Evolutionary conservation across 2,329 filamentous ascomycete species (phyloP), one percentile per base, ranked within the genome.

Genomic region (Colletotrichum caudatum): DNA sequence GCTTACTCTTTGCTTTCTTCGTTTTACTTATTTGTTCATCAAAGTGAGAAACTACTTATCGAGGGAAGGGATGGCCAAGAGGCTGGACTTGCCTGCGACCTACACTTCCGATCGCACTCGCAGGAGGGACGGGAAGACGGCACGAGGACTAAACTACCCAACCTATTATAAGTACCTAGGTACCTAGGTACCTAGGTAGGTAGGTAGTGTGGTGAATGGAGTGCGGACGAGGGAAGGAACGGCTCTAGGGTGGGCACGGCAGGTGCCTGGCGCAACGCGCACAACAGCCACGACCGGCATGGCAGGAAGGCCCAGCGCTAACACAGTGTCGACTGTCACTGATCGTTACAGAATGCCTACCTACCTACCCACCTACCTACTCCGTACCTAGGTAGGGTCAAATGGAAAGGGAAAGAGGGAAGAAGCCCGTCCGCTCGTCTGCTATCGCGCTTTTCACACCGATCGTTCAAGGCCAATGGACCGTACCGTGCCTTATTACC

Each of bases 101-200:
- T 29, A 51, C 23, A 18, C 14, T 35, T 6, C 8, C 29, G 20
- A 9, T 20, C 26, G 18, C 50, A 54, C 8, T 20, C 29, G 60
- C 16, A 66, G 50, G 69, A 71, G 65, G 69, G 69, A 63, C 69
- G 69, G 69, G 69, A 71, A 53, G 58, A 44, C 44, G 64, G 68
- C 67, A 61, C 51, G 51, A 57, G 63, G 51, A 50, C 48, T 37
- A 35, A n/a, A n/a, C 44, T 23, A 37, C 37, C 41, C 20, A 12
- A 39, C 8, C 35, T 39, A 14, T 12, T 14, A 14, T 39, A 39
- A 11, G 35, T 37, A 37, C 6, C 35, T 37, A 37, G 35, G 35
- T 37, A 37, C 12, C 37, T 39, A 39, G 37, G 37, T 39, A 14
- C 37, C 8, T 39, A 39, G 3, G 9, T n/a, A 23, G 46, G 20